These are phyloP conservation scores for Coniferiporia sulphurascens DNA, from an alignment of 1,284 basidiomycete genomes.

Conservation along the genomic window DNA sequence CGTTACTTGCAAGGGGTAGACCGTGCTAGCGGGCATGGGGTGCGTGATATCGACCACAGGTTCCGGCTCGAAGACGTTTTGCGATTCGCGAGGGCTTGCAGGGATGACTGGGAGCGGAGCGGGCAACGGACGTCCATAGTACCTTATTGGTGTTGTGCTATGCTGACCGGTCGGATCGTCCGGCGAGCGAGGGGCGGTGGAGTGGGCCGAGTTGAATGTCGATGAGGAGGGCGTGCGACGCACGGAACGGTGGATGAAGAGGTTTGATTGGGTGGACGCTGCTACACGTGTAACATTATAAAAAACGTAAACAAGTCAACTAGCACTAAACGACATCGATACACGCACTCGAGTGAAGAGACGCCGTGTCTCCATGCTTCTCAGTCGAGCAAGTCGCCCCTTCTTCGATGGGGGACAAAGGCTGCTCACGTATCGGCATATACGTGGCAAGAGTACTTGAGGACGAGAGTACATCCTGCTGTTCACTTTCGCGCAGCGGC, in stretches of 20 bases:
- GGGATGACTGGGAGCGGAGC: constrained; percentile 16
- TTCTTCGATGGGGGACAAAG: constrained; percentile 17
- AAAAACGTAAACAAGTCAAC: not conserved
- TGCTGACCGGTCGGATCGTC: not conserved
- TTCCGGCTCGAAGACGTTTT: constrained; percentile 16
- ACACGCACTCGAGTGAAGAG: constrained; percentile 15
- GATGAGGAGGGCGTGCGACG: constrained; percentile 15
- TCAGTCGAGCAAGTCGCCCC: constrained; percentile 3
- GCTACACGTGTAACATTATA: not conserved
- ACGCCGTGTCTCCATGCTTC: constrained; percentile 17
- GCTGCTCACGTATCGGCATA: not conserved
- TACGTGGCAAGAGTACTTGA: not conserved
- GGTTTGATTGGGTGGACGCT: constrained; percentile 15
- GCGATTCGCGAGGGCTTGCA: constrained; percentile 18
- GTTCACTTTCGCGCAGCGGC: not conserved
- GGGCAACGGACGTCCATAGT: not conserved
- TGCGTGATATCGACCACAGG: not conserved
- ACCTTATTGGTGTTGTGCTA: not conserved
- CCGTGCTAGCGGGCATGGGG: constrained; percentile 10
- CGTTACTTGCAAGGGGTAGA: not conserved
- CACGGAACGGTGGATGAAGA: constrained; percentile 19
- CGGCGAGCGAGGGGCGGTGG: constrained; percentile 9
- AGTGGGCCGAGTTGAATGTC: constrained; percentile 15
- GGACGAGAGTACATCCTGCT: not conserved
- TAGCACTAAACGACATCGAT: not conserved